phyloP scores from a whole-genome alignment of 208 protist genomes.

The Trypanosoma brucei region DNA sequence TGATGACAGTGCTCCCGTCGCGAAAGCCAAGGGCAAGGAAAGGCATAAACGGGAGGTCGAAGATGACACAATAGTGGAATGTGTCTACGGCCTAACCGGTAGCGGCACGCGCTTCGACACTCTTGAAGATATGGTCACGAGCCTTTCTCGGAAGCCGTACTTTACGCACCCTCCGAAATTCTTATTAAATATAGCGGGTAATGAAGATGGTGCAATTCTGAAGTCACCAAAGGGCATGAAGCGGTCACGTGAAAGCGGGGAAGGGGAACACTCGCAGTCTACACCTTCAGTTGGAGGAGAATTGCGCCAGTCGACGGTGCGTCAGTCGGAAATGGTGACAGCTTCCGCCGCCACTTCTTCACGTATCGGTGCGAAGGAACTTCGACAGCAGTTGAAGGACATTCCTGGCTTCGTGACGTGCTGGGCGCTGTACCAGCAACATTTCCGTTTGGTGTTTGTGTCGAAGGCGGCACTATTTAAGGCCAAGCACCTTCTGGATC shows the following conservation, averaged over 20 bases:
- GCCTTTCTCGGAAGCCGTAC: slow-evolving; percentile 30
- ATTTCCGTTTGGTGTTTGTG: slow-evolving; percentile 71
- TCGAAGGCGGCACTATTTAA: slow-evolving; percentile 57
- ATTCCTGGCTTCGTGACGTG: slow-evolving; percentile 69
- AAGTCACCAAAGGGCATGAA: slow-evolving; percentile 7
- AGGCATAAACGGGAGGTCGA: not conserved
- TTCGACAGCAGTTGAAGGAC: slow-evolving; percentile 42
- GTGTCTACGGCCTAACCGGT: slow-evolving; percentile 1
- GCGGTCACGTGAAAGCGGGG: slow-evolving; percentile 3
- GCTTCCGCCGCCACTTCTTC: slow-evolving; percentile 46
- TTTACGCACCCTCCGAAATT: slow-evolving; percentile 41
- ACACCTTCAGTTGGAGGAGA: slow-evolving; percentile 2
- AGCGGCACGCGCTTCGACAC: slow-evolving; percentile 17
- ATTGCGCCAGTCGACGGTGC: slow-evolving; percentile 27
- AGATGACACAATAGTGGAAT: not conserved
- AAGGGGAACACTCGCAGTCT: slow-evolving; percentile 2
- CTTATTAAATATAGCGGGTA: slow-evolving; percentile 19
- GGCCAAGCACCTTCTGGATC: slow-evolving; percentile 79
- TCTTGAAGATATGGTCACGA: slow-evolving; percentile 29
- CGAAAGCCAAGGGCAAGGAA: not conserved
- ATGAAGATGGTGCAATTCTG: slow-evolving; percentile 14
- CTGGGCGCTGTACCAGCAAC: slow-evolving; percentile 47
- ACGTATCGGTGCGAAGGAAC: slow-evolving; percentile 28
- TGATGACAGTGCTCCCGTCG: not conserved
- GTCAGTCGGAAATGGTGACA: slow-evolving; percentile 66